These are phyloP conservation scores for Malus hybrid DNA, from an alignment of 331 rosid species.

Conservation along the genomic window DNA sequence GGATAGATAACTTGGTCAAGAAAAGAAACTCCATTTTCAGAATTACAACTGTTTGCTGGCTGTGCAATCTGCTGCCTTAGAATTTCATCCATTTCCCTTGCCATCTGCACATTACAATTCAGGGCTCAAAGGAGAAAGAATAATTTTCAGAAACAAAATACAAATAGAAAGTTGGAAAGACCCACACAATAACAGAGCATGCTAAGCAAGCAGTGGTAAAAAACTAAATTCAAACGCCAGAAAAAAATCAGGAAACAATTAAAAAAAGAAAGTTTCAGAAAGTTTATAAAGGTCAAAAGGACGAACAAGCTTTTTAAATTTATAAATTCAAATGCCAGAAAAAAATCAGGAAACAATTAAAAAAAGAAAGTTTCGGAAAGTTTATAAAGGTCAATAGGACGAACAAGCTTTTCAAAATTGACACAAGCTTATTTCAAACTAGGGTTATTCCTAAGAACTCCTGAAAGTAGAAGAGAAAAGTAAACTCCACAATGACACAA, in stretches of 20 bases:
- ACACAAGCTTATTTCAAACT: neutral
- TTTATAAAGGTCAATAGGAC: neutral
- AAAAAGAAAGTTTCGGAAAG: neutral
- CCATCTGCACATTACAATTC: conserved; percentile 61
- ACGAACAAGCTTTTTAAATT: neutral
- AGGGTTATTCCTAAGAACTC: neutral
- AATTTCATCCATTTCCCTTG: conserved; percentile 90
- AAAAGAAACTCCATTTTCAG: conserved; percentile 63
- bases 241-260: neutral
- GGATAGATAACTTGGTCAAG: conserved; percentile 76
- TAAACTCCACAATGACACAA: neutral
- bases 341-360: neutral
- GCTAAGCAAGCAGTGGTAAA: neutral
- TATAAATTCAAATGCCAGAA: no score
- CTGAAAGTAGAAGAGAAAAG: neutral
- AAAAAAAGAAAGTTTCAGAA: neutral
- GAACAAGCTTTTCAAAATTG: neutral
- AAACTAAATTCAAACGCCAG: neutral
- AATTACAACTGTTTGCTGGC: conserved; percentile 78
- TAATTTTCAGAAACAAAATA: neutral
- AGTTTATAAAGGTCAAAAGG: neutral
- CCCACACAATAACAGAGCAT: neutral
- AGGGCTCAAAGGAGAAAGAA: neutral
- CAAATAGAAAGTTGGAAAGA: neutral
- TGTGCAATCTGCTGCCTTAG: conserved; percentile 58